phyloP scores from a whole-genome alignment of 2,329 filamentous ascomycete genomes.

The Fusarium tjaetaba region DNA sequence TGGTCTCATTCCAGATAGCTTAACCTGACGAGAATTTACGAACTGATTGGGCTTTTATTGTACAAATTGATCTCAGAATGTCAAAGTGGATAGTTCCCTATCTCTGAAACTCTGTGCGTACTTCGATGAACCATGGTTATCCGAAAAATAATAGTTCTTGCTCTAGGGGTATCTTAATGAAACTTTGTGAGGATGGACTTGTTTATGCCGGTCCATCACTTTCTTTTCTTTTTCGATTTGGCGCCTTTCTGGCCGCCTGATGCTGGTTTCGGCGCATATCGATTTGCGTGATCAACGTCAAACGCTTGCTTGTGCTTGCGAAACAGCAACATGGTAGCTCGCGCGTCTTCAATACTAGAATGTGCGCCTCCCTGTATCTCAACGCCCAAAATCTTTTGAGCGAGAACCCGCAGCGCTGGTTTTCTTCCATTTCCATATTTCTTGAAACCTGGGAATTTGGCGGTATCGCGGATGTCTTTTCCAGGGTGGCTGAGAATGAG shows the following conservation, averaged over 20 bases:
- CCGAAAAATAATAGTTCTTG: not conserved
- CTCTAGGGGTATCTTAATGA: slow-evolving; percentile 36
- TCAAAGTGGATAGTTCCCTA: not conserved
- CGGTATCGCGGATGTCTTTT: slow-evolving; percentile 85
- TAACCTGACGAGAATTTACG: not conserved
- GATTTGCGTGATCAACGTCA: slow-evolving; percentile 80
- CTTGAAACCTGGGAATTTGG: slow-evolving; percentile 78
- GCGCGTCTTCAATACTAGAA: slow-evolving; percentile 80
- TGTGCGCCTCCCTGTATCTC: slow-evolving; percentile 73
- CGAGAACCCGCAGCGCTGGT: slow-evolving; percentile 70
- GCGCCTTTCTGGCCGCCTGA: slow-evolving; percentile 49
- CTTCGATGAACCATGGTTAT: not conserved
- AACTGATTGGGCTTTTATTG: not conserved
- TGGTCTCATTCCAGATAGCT: not conserved
- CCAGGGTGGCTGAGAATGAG: slow-evolving; percentile 82
- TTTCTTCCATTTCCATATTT: slow-evolving; percentile 74
- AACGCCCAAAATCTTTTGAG: slow-evolving; percentile 65
- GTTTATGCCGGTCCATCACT: slow-evolving; percentile 14
- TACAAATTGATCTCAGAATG: not conserved
- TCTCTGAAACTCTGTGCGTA: not conserved
- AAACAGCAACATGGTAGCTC: slow-evolving; percentile 90
- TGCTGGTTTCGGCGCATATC: slow-evolving; percentile 59
- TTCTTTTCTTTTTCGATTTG: slow-evolving; percentile 55
- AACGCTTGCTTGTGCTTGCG: slow-evolving; percentile 84
- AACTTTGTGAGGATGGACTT: not conserved